A percentile compares a stretch with the other conserved stretches of the same genome.
Evolutionary conservation across 1,284 basidiomycete genomes (phyloP).

Genomic region (Chalciporus sp.): DNA sequence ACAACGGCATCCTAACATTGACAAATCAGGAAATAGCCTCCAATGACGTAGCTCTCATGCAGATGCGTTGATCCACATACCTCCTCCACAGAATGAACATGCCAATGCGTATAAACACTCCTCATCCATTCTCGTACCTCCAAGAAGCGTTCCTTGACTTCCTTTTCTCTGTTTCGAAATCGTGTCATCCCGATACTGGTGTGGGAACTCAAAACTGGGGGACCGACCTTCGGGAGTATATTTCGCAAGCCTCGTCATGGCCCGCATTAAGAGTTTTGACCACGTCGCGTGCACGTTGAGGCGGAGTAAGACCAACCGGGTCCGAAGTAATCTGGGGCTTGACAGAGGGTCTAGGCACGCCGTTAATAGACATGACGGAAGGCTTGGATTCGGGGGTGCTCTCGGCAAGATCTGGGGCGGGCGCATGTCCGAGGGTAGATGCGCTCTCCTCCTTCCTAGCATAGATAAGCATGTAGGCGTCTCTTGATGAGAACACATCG

Average conservation of each 20-base stretch:
- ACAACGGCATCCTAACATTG: slow-evolving; percentile 53
- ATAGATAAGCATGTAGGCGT: slow-evolving; percentile 94
- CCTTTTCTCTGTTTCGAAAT: slow-evolving; percentile 43
- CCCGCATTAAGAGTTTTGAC: slow-evolving; percentile 58
- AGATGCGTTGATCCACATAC: slow-evolving; percentile 36
- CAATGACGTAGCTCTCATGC: slow-evolving; percentile 7
- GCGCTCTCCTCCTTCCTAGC: slow-evolving; percentile 43
- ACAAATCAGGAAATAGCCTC: slow-evolving; percentile 13
- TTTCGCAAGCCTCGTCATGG: slow-evolving; percentile 54
- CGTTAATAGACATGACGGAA: slow-evolving; percentile 20
- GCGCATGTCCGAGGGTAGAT: slow-evolving; percentile 18
- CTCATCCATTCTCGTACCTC: slow-evolving; percentile 53
- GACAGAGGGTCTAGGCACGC: slow-evolving; percentile 14
- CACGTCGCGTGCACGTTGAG: slow-evolving; percentile 52
- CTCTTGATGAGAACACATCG: slow-evolving; percentile 62
- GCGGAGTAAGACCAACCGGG: slow-evolving; percentile 42
- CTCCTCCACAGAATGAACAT: slow-evolving; percentile 47
- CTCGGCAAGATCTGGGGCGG: slow-evolving; percentile 25
- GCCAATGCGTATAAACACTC: slow-evolving; percentile 68
- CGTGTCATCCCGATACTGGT: slow-evolving; percentile 16
- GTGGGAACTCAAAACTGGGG: slow-evolving; percentile 20
- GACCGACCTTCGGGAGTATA: slow-evolving; percentile 52
- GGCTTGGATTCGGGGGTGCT: slow-evolving; percentile 18
- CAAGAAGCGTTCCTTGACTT: slow-evolving; percentile 47
- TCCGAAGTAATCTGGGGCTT: slow-evolving; percentile 13